phyloP scores from a whole-genome alignment of 202 grass and related monocot genomes.

The Brachypodium distachyon region DNA sequence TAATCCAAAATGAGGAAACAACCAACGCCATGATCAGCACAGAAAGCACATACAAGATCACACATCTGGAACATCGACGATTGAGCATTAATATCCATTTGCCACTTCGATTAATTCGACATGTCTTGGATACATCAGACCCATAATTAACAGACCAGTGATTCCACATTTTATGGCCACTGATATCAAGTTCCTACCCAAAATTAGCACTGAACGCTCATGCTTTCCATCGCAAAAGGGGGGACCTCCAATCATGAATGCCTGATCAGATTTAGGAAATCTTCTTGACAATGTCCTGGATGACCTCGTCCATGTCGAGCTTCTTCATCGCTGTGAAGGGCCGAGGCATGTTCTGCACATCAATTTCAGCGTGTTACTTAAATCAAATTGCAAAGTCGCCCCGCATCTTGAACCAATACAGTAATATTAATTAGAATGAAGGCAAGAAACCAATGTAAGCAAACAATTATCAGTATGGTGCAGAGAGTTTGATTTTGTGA shows the following conservation, averaged over 20 bases:
- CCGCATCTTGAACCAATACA: neutral
- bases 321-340: conserved; percentile 66
- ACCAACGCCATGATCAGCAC: neutral
- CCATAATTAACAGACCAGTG: neutral
- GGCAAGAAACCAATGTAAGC: neutral
- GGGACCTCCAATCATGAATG: neutral
- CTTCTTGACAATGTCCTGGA: conserved; percentile 65
- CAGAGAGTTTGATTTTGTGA: no score
- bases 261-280: conserved; percentile 21
- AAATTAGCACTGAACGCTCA: neutral
- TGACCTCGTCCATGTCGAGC: conserved; percentile 73
- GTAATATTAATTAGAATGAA: neutral
- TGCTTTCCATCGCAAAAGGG: neutral
- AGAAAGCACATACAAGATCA: neutral
- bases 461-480: no score
- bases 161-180: neutral
- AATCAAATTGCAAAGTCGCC: no score
- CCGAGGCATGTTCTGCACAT: conserved; percentile 11
- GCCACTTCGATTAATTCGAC: neutral
- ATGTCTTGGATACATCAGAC: neutral
- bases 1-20: neutral
- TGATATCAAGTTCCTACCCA: neutral
- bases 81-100: neutral
- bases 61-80: neutral
- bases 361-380: neutral